Evolutionary conservation across 176 grass and related monocot genomes (phyloP), one percentile per base, ranked within the genome.

Genomic region (Olyra latifolia): DNA sequence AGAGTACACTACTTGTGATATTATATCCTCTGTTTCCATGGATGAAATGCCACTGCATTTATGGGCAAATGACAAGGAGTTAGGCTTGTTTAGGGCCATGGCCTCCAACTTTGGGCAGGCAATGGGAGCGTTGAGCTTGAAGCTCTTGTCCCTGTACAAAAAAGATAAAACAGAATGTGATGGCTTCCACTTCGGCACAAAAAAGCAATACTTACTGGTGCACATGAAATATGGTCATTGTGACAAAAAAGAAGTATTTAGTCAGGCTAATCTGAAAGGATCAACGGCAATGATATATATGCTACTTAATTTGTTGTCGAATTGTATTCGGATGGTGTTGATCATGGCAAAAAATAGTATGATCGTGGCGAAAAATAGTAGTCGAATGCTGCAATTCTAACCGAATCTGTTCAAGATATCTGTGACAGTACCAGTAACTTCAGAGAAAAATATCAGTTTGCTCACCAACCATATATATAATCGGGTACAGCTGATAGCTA

Each of bases 31-130:
- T 3, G n/a, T n/a, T n/a, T n/a, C n/a, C n/a, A 61, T 29, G 61
- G 11, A 81, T 61, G 30, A 59, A 44, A 14, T 32, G 48, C 11
- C 58, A 56, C 15, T 41, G 27, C 56, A 61, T 59, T 67, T 50
- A 76, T 76, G 52, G 61, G 44, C 42, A 62, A 81, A 69, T 76
- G 52, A 69, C 78, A 43, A 72, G 14, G 47, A 27, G 8, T 16
- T 46, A 10, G 35, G 7, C 46, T 80, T 83, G 39, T 76, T 67
- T 65, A 65, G 20, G 74, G 56, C 22, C 52, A 78, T 52, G 46
- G 23, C 22, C 39, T 58, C 50, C 40, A 10, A 27, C 62, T 84
- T 74, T n/a, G 23, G 61, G 11, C 38, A 24, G 6, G 17, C 47
- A 13, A 50, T 3, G 49, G 45, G 15, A 39, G 27, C 16, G 6